Percentiles rank a stretch among this genome's conserved stretches.
phyloP scores from a whole-genome alignment of 2,329 filamentous ascomycete species.

The Drechslerella coelobrocha region DNA sequence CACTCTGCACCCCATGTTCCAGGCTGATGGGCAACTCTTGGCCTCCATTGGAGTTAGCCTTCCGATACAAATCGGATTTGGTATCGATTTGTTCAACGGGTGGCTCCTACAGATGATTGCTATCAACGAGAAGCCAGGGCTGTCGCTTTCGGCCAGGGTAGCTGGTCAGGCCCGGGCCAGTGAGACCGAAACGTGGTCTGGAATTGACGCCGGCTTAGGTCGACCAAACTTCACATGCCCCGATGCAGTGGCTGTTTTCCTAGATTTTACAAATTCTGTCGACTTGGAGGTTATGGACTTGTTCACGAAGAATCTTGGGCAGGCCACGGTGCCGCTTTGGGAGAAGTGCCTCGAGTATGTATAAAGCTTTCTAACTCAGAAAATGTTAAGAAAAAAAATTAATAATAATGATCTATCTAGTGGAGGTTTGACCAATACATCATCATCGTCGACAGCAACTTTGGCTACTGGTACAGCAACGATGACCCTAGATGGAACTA shows the following conservation, averaged over 20 bases:
- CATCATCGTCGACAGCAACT: not conserved
- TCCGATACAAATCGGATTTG: conserved; percentile 31
- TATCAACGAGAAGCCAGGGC: conserved; percentile 23
- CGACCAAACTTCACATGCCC: conserved; percentile 31
- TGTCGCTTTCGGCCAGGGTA: conserved; percentile 23
- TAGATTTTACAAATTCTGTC: conserved; percentile 37
- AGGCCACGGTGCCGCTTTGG: conserved; percentile 36
- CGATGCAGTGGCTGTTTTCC: conserved; percentile 27
- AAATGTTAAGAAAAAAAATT: not conserved
- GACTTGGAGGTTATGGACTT: conserved; percentile 26
- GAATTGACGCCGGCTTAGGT: conserved; percentile 16
- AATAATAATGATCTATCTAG: not conserved
- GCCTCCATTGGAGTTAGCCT: conserved; percentile 24
- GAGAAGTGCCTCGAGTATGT: conserved; percentile 27
- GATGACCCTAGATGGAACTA: too few relatives aligned
- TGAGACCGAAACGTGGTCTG: conserved; percentile 14
- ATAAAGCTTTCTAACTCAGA: not conserved
- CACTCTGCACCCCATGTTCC: conserved; percentile 30
- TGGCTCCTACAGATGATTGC: conserved; percentile 31
- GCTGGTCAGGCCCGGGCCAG: conserved; percentile 14
- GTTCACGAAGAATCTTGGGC: conserved; percentile 35
- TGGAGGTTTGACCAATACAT: not conserved
- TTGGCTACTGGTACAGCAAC: too few relatives aligned
- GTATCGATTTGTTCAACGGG: conserved; percentile 33
- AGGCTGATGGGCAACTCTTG: conserved; percentile 32